Conservation (phyloP, 2,329 filamentous ascomycete genomes). For the Dichotomopilus funicola region DNA sequence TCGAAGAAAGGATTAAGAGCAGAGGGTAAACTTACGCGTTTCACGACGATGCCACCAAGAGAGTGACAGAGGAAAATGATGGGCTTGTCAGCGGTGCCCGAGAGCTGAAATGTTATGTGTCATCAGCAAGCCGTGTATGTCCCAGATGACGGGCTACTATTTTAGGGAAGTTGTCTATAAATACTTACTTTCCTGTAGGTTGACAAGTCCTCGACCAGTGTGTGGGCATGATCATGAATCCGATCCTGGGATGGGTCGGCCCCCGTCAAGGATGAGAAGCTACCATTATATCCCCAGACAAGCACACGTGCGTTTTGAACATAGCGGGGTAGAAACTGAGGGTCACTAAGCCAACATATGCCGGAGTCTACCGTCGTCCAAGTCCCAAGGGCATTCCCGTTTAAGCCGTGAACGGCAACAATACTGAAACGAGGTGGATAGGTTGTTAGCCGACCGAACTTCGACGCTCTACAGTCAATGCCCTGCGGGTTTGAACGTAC, state of each 20-base stretch:
- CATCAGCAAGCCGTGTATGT: not conserved
- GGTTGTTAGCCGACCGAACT: no score
- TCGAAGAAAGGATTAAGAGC: no score
- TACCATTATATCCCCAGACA: constrained; percentile 1
- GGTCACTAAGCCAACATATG: not conserved
- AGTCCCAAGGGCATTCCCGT: not conserved
- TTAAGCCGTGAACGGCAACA: not conserved
- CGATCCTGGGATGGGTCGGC: not conserved
- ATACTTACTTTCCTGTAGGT: not conserved
- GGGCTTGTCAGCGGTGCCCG: constrained; percentile 1
- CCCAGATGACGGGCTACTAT: no score
- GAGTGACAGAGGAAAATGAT: constrained; percentile 2
- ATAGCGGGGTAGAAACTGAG: not conserved
- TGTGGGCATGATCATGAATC: not conserved
- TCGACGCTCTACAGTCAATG: no score
- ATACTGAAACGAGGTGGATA: not conserved
- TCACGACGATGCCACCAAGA: not conserved
- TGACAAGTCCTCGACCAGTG: not conserved
- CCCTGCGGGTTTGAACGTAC: not conserved
- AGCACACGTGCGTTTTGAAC: not conserved
- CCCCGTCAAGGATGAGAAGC: not conserved
- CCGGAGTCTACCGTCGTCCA: not conserved
- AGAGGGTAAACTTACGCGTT: not conserved
- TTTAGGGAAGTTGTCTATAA: not conserved
- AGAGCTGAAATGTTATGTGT: not conserved